Evolutionary conservation across 2,329 filamentous ascomycete species (phyloP), one percentile per base, ranked within the genome.

Genomic region (Fusarium sp.): DNA sequence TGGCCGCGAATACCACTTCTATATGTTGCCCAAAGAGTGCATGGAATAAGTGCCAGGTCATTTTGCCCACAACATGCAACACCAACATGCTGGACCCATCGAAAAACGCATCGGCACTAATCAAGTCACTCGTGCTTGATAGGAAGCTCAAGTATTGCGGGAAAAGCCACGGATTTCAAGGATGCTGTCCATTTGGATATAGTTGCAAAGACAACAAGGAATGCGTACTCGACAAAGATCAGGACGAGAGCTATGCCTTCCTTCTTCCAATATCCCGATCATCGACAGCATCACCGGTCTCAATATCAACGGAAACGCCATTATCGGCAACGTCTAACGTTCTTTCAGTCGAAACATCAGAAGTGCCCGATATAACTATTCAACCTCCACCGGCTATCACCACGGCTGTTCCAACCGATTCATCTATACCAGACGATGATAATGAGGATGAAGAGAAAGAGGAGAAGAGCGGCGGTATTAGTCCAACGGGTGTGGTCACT

Each of bases 131-230:
- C 15, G 69, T 60, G 11, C 56, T 68, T 29, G 43, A 64, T 34
- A 49, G 44, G 36, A 38, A 59, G 13, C 57, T 71, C 26, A 54
- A 64, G 42, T 58, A 46, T 4, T 71, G 69, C 12, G 67, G 69
- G 5, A 41, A 29, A 19, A 53, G 47, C 15, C 48, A 35, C 10
- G 69, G 69, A 8, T 57, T 13, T n/a, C 43, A 35, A 19, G 50
- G 41, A 22, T 71, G 69, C 44, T 71, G 69, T 10, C 69, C 69
- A 9, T 71, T 71, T 46, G 69, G 69, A 8, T 71, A 71, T 26
- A 57, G 64, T 22, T 71, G 69, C 49, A 58, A 54, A 11, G 57
- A 46, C 12, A 41, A 58, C 13, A 50, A 47, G n/a, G 39, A 56
- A 15, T 71, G 69, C 7, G 60, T 65, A 9, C 64, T 62, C 12